Evolutionary conservation across 2,329 filamentous ascomycete genomes (phyloP).

Genomic region (Lachnellula hyalina): DNA sequence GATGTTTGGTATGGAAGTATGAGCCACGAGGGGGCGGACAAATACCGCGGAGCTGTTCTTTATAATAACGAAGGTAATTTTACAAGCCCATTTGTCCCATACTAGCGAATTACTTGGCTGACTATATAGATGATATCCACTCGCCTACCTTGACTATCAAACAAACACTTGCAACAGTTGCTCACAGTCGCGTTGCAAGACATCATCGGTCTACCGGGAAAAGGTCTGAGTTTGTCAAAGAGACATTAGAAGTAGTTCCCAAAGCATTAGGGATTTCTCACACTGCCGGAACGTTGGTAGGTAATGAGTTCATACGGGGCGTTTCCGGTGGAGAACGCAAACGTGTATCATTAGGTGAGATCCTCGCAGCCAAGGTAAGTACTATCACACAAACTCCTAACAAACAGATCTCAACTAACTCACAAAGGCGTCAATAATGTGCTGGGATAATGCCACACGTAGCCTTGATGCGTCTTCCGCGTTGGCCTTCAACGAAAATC

Average conservation of each 20-base stretch:
- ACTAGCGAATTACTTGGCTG: too few relatives aligned
- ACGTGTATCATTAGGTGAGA: slow-evolving; percentile 55
- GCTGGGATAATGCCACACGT: slow-evolving; percentile 63
- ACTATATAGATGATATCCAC: slow-evolving; percentile 29
- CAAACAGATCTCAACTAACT: too few relatives aligned
- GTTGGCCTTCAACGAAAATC: too few relatives aligned
- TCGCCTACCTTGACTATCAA: slow-evolving; percentile 46
- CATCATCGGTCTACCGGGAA: slow-evolving; percentile 39
- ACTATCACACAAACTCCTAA: too few relatives aligned
- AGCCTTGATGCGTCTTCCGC: slow-evolving; percentile 50
- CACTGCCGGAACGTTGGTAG: slow-evolving; percentile 50
- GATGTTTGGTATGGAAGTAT: slow-evolving; percentile 52
- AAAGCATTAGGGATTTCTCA: slow-evolving; percentile 43
- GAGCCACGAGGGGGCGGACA: slow-evolving; percentile 35
- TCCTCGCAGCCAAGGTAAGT: slow-evolving; percentile 25
- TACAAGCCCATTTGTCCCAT: too few relatives aligned
- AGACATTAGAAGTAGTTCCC: slow-evolving; percentile 18
- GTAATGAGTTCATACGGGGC: slow-evolving; percentile 56
- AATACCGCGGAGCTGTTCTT: slow-evolving; percentile 51
- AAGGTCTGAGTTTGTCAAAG: slow-evolving; percentile 38
- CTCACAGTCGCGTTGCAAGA: slow-evolving; percentile 50
- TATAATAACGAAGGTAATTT: slow-evolving; percentile 51
- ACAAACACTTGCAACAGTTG: slow-evolving; percentile 49
- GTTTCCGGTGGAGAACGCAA: slow-evolving; percentile 59
- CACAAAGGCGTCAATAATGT: slow-evolving; percentile 40